These are phyloP conservation scores for Lasiosphaeria hispida DNA, from an alignment of 495 filamentous ascomycete species.

Conservation along the genomic window DNA sequence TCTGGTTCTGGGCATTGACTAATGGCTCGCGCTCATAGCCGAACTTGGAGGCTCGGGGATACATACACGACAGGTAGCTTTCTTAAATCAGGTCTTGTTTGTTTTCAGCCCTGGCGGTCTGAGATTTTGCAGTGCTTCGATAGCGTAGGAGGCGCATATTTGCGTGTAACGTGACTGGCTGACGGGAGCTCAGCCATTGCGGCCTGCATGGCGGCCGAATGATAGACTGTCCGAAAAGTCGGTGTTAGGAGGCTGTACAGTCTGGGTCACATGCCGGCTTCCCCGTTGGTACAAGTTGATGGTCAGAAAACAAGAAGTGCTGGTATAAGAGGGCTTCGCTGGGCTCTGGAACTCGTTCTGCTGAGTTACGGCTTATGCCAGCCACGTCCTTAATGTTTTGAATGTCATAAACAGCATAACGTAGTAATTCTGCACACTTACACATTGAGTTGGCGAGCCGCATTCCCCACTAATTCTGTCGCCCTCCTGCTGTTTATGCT, in stretches of 20 bases:
- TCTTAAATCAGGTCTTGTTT: slow-evolving; percentile 30
- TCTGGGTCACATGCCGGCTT: slow-evolving; percentile 12
- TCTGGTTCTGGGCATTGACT: not conserved
- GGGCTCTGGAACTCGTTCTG: no score
- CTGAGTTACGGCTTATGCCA: no score
- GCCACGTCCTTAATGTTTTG: no score
- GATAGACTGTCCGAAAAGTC: slow-evolving; percentile 9
- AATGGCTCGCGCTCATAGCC: slow-evolving; percentile 12
- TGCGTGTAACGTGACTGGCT: not conserved
- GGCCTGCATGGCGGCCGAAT: slow-evolving; percentile 6
- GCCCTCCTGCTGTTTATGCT: no score
- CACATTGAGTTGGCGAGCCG: no score
- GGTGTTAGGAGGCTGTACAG: slow-evolving; percentile 24
- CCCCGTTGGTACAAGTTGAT: slow-evolving; percentile 6
- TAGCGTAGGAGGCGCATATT: not conserved
- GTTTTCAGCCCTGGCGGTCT: not conserved
- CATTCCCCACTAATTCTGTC: no score
- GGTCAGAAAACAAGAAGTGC: not conserved
- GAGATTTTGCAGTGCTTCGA: not conserved
- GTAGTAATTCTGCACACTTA: no score
- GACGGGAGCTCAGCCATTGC: slow-evolving; percentile 16
- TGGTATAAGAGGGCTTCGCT: not conserved
- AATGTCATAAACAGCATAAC: no score
- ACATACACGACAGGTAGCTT: slow-evolving; percentile 23
- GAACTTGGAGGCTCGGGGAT: slow-evolving; percentile 12